Percentiles rank a stretch among this genome's conserved stretches.
Conservation (phyloP, 2,329 filamentous ascomycete genomes). For the Scorias spongiosa region DNA sequence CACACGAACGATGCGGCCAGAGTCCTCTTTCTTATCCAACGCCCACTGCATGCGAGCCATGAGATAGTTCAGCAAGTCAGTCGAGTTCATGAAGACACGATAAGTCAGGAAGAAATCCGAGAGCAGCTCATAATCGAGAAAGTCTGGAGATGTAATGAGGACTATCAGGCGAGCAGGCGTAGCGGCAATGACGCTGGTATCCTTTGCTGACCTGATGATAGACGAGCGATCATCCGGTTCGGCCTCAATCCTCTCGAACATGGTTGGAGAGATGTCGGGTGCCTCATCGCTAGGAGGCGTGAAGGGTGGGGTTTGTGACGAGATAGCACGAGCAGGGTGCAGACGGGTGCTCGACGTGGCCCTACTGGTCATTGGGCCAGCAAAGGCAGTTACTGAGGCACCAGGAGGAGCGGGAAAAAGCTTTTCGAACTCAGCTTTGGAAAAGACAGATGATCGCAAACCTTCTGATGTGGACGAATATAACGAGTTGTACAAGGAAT, state of each 20-base stretch:
- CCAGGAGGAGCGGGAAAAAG: constrained; percentile 29
- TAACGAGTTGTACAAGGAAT: constrained; percentile 51
- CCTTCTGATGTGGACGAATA: constrained; percentile 50
- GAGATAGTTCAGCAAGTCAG: constrained; percentile 67
- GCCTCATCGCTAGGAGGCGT: constrained; percentile 3
- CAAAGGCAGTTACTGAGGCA: not conserved
- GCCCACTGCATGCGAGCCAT: constrained; percentile 81
- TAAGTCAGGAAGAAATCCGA: constrained; percentile 98
- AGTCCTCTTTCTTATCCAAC: constrained; percentile 61
- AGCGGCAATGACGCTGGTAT: constrained; percentile 68
- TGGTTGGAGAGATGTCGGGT: constrained; percentile 36
- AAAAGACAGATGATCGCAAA: constrained; percentile 46
- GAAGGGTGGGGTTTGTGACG: constrained; percentile 1
- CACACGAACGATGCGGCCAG: constrained; percentile 85
- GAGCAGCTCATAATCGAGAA: constrained; percentile 90
- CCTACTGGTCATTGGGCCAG: not conserved
- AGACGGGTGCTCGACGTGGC: constrained; percentile 1
- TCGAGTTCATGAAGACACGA: constrained; percentile 65
- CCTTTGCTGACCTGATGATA: constrained; percentile 61
- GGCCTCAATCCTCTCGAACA: constrained; percentile 69
- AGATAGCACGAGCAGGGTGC: constrained; percentile 6
- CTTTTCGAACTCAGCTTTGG: constrained; percentile 25
- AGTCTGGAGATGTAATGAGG: constrained; percentile 89
- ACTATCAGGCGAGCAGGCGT: constrained; percentile 83
- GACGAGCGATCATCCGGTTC: constrained; percentile 70